Base-by-base conservation (phyloP, 148 eudicot genomes). In the Chenopodium suecicum region DNA sequence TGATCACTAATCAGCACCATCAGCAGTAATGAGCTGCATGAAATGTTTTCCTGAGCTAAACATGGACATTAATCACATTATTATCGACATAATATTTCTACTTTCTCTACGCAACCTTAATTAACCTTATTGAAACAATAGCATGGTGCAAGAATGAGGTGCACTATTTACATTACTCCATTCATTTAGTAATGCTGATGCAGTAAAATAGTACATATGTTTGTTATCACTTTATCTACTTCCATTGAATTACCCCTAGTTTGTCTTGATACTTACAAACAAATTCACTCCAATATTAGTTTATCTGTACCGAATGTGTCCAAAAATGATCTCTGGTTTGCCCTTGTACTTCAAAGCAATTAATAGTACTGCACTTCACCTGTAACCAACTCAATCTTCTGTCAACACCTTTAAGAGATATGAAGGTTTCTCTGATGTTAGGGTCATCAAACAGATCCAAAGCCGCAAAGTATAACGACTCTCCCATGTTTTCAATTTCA, bases 371-470 rank as follows among this genome's bases (percentile, higher is more conserved):
- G 81, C 90, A 90, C 81, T 91, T 92, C 66, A 85, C 88, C 83
- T 84, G 89, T 86, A 91, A 75, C 97, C 97, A 92, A 34, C 85
- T 84, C 83, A 86, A 64, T 76, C 91, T 82, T 34, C 82, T 68
- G 56, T 84, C 85, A 60, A 72, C 86, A 78, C 86, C 83, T 56
- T 84, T 82, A 13, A 93, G 89, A 75, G 92, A 91, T 20, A 93
- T 70, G 74, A 93, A 91, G 60, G 80, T 86, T 78, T 91, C 93
- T 65, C 97, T 89, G 9, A 86, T 32, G 73, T 37, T 82, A 4
- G 90, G 86, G 66, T 88, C 83, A 80, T 90, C 97, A 79, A 93
- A 90, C 41, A 93, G 89, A 87, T 93, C 97, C 88, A 93, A 54
- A 22, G 94, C 91, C 63, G 90, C 86, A 78, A 86, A 91, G 72